Conservation (phyloP, 805 yeast genomes). For the Candida hispaniensis region DNA sequence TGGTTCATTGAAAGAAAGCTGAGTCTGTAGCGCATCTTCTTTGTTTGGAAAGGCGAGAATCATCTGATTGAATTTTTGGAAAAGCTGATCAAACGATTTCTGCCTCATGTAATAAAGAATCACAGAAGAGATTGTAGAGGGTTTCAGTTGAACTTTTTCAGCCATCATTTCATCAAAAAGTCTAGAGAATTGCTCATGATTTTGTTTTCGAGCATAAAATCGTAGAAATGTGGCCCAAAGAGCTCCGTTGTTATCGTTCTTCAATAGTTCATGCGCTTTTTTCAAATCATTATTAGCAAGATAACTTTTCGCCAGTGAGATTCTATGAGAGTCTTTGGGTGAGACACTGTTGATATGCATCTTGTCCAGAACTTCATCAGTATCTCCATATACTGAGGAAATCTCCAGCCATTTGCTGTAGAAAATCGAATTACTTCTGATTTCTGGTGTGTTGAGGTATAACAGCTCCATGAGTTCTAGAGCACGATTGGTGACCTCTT, state of each 20-base stretch:
- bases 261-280: background rate
- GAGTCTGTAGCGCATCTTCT: conserved; percentile 5
- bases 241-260: background rate
- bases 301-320: conserved; percentile 4
- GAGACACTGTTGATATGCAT: conserved; percentile 1
- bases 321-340: conserved; percentile 1
- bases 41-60: conserved; percentile 5
- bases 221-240: conserved; percentile 11
- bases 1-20: background rate
- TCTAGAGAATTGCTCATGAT: background rate
- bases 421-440: background rate
- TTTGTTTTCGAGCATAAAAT: conserved; percentile 4
- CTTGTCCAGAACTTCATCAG: background rate
- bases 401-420: conserved; percentile 10
- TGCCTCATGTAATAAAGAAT: conserved; percentile 8
- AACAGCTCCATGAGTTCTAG: conserved; percentile 1
- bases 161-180: background rate
- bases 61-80: conserved; percentile 1
- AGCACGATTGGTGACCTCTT: background rate
- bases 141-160: background rate
- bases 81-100: background rate
- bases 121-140: conserved; percentile 6
- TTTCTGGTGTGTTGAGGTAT: background rate
- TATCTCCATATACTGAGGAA: background rate
- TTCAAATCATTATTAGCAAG: conserved; percentile 2